Percentiles rank a stretch among this genome's conserved stretches.
phyloP scores from a whole-genome alignment of 768 basidiomycete genomes.

The Pleurotus tuber-regium region DNA sequence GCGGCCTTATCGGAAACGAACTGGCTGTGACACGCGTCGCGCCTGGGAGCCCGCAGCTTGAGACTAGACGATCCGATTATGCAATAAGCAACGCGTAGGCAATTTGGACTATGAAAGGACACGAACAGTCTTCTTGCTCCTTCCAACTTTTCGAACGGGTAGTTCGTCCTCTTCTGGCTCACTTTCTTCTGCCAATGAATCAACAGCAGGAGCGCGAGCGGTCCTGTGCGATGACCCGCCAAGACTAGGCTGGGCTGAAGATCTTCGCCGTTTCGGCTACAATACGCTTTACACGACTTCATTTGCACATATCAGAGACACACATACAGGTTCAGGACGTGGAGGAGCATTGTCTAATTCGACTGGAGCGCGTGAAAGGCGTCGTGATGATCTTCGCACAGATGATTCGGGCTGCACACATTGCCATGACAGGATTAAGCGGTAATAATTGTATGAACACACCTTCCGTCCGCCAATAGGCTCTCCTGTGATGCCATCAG shows the following conservation, averaged over 20 bases:
- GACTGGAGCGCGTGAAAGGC: constrained; percentile 56
- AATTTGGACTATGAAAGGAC: neutral
- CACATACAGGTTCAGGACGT: constrained; percentile 56
- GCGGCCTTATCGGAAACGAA: constrained; percentile 18
- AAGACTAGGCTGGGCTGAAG: constrained; percentile 72
- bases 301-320: constrained; percentile 12
- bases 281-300: too few species aligned
- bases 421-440: constrained; percentile 10
- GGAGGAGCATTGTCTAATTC: constrained; percentile 40
- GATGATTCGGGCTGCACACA: constrained; percentile 19
- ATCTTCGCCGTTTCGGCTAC: constrained; percentile 77
- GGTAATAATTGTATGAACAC: constrained; percentile 7
- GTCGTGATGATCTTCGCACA: constrained; percentile 58
- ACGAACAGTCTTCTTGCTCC: constrained; percentile 57
- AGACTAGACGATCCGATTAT: constrained; percentile 26
- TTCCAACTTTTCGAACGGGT: constrained; percentile 57
- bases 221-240: constrained; percentile 44
- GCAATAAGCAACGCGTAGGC: constrained; percentile 9
- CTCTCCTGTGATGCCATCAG: constrained; percentile 78
- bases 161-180: constrained; percentile 70
- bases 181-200: constrained; percentile 65
- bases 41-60: constrained; percentile 49
- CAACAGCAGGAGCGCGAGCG: constrained; percentile 33
- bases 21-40: constrained; percentile 53
- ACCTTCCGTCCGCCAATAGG: constrained; percentile 55